Base-by-base conservation (phyloP, 306 rosid genomes). In the Medicago arabica region DNA sequence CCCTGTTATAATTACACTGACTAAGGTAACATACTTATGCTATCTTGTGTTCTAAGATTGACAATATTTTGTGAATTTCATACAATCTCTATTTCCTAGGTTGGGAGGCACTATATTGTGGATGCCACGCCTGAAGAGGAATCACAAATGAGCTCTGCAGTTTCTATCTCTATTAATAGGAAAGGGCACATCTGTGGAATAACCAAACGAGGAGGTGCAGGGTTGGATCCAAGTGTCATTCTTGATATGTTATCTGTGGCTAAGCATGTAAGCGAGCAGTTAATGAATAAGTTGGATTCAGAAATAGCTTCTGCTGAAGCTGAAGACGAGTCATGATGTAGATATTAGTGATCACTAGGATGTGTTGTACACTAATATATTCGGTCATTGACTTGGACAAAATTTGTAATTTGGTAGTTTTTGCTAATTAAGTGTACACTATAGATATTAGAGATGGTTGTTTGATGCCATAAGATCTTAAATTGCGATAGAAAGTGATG, bases 41-140 rank as follows among this genome's bases (percentile, higher is more conserved):
- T 44, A 78, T 72, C 13, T 14, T 15, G 21, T 39, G 71, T 58
- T 51, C 75, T 64, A 47, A 39, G 13, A 31, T 72, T 67, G 14
- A 40, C 49, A 59, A 31, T 44, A 36, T 55, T 58, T 58, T 38
- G 13, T 21, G 72, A 75, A 38, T 54, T 47, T 82, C 54, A 28
- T 5, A 38, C 11, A 59, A 53, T 81, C 67, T 78, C 18, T 74
- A 16, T 67, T 76, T 82, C 47, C 0, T 72, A 93, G 96, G 76
- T 91, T 34, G 96, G 97, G 17, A 87, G 74, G 78, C 94, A 94
- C 85, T 94, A 91, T 74, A 86, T 94, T 49, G 96, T 88, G 49
- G 97, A 94, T 75, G 93, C 97, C 47, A 89, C 96, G 6, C 69
- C 85, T 49, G 97, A 91, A 85, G 98, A 94, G 84, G 98, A 94